Conservation (phyloP, 2,329 filamentous ascomycete species). For the Fusarium acutatum region DNA sequence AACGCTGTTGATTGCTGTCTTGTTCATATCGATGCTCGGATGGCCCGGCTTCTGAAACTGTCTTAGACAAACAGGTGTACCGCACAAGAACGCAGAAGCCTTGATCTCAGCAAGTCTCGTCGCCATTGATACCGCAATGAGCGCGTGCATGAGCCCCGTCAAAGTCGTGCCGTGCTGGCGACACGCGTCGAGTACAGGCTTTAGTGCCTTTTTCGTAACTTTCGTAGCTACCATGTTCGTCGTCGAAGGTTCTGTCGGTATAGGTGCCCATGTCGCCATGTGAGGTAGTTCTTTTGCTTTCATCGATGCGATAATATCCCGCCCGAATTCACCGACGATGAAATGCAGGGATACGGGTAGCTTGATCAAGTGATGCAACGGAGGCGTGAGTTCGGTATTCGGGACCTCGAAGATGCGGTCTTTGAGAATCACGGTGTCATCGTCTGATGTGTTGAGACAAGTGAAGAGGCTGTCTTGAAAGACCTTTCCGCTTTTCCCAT, state of each 20-base stretch:
- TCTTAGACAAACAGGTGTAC: slow-evolving; percentile 8
- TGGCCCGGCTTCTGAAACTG: not conserved
- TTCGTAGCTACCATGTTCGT: not conserved
- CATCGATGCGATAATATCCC: not conserved
- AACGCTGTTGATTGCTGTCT: not conserved
- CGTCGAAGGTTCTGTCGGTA: not conserved
- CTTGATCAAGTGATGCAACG: not conserved
- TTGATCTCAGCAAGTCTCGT: not conserved
- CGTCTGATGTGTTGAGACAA: not conserved
- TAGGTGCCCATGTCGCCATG: slow-evolving; percentile 7
- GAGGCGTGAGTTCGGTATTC: not conserved
- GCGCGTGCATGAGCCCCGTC: not conserved
- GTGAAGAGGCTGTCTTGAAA: slow-evolving; percentile 5
- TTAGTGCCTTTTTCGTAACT: not conserved
- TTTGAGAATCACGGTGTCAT: not conserved
- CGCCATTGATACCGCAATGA: slow-evolving; percentile 2
- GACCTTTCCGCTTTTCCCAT: slow-evolving; percentile 17
- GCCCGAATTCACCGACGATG: not conserved
- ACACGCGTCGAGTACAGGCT: not conserved
- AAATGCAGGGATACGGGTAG: not conserved
- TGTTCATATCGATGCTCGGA: not conserved
- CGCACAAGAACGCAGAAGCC: not conserved
- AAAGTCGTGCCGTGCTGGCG: slow-evolving; percentile 7
- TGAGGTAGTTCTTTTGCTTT: not conserved
- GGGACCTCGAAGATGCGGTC: slow-evolving; percentile 8